Percentiles rank a stretch among this genome's conserved stretches.
Conservation (phyloP, 331 rosid genomes). For the Ulmus americana region DNA sequence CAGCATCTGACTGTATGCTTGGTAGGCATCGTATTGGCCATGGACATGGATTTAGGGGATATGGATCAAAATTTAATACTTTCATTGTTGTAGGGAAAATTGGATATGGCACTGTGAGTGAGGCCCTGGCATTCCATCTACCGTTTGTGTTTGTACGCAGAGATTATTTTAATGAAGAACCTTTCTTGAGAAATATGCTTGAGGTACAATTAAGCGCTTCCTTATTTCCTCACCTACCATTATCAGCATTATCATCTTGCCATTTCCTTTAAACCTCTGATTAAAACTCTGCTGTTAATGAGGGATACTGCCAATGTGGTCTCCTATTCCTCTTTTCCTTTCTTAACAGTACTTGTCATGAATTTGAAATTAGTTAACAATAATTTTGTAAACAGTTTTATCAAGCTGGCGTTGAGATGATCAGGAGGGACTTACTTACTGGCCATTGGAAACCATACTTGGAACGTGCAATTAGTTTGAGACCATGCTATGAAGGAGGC, state of each 20-base stretch:
- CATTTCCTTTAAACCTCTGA: slow-evolving; percentile 3
- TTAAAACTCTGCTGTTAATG: not conserved
- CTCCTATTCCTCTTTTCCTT: not conserved
- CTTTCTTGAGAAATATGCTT: slow-evolving; percentile 94
- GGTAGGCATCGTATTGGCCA: slow-evolving; percentile 46
- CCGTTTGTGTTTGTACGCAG: slow-evolving; percentile 96
- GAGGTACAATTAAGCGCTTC: slow-evolving; percentile 38
- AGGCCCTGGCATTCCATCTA: slow-evolving; percentile 78
- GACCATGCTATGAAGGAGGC: slow-evolving; percentile 89
- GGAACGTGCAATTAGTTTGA: slow-evolving; percentile 87
- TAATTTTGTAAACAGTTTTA: slow-evolving; percentile 37
- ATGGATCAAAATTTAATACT: not conserved
- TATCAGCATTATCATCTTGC: not conserved
- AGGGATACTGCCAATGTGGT: slow-evolving; percentile 8
- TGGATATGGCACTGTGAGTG: slow-evolving; percentile 95
- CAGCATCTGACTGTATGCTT: slow-evolving; percentile 97
- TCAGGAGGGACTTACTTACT: slow-evolving; percentile 84
- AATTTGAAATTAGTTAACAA: slow-evolving; percentile 9
- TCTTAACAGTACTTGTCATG: slow-evolving; percentile 15
- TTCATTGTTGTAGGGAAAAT: slow-evolving; percentile 54
- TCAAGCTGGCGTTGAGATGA: slow-evolving; percentile 98
- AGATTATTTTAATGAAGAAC: slow-evolving; percentile 96
- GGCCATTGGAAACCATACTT: slow-evolving; percentile 99
- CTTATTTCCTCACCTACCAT: not conserved
- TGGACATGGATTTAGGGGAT: slow-evolving; percentile 18